Percentiles rank a stretch among this genome's conserved stretches.
Conservation (phyloP, 192 early-diverging fungal genomes). For the Coemansia sp. region DNA sequence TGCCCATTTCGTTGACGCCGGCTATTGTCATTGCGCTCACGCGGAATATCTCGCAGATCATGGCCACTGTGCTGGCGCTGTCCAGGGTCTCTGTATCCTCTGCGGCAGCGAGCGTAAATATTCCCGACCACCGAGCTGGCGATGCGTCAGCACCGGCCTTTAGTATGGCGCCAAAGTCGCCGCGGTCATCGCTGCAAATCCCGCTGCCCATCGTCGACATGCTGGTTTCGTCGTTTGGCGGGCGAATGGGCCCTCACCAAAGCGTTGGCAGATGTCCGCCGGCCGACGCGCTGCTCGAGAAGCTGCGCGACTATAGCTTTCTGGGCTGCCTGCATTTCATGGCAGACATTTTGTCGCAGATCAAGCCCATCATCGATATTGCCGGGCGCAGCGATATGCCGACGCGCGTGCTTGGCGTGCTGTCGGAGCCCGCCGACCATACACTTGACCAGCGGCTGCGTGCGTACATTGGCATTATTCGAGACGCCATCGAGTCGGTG, state of each 20-base stretch:
- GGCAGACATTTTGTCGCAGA: slow-evolving; percentile 41
- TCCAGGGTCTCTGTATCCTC: slow-evolving; percentile 13
- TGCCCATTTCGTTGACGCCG: slow-evolving; percentile 45
- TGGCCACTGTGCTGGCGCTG: slow-evolving; percentile 47
- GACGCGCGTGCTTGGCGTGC: slow-evolving; percentile 22
- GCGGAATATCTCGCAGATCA: slow-evolving; percentile 52
- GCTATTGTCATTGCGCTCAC: slow-evolving; percentile 46
- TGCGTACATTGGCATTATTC: slow-evolving; percentile 31
- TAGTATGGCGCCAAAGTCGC: slow-evolving; percentile 21
- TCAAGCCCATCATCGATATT: slow-evolving; percentile 48
- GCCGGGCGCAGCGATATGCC: slow-evolving; percentile 35
- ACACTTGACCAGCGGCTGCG: slow-evolving; percentile 51
- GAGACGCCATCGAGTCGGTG: slow-evolving; percentile 49
- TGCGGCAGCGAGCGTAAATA: slow-evolving; percentile 13
- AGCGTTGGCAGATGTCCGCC: slow-evolving; percentile 48
- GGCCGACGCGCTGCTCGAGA: slow-evolving; percentile 35
- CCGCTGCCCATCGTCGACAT: slow-evolving; percentile 47
- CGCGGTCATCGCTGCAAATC: slow-evolving; percentile 41
- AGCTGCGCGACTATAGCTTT: slow-evolving; percentile 47
- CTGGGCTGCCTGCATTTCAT: slow-evolving; percentile 54
- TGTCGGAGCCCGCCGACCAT: slow-evolving; percentile 16
- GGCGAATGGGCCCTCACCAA: slow-evolving; percentile 21
- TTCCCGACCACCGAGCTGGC: slow-evolving; percentile 11
- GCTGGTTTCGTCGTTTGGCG: slow-evolving; percentile 30
- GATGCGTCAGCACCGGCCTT: background rate